Evolutionary conservation across 2,329 filamentous ascomycete genomes (phyloP).

Genomic region (Didymella arachidicola): DNA sequence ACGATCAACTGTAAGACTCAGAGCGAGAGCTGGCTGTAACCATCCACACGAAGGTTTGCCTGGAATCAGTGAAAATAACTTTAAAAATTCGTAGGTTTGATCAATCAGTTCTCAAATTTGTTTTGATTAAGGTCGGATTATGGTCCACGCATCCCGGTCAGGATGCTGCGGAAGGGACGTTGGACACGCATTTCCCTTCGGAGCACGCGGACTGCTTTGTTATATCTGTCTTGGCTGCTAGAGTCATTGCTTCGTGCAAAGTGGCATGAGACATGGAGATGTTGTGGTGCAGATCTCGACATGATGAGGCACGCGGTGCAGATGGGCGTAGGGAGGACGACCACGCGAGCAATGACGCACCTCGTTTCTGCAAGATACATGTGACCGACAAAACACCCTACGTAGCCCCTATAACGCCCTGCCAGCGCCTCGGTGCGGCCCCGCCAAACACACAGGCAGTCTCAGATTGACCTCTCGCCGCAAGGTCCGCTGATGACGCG

Average conservation of each 20-base stretch:
- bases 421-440: constrained; percentile 13
- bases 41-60: no score
- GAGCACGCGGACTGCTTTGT: not conserved
- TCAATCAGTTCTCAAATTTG: not conserved
- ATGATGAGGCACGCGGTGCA: constrained; percentile 2
- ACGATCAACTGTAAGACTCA: no score
- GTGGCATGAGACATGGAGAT: not conserved
- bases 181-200: constrained; percentile 2
- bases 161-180: constrained; percentile 3
- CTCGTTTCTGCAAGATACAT: constrained; percentile 14
- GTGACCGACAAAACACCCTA: constrained; percentile 19
- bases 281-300: not conserved
- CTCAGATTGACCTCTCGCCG: constrained; percentile 7
- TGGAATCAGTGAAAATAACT: no score
- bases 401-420: constrained; percentile 11
- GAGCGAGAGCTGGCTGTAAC: no score
- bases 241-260: not conserved
- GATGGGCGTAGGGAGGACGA: constrained; percentile 9
- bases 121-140: not conserved
- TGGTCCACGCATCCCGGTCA: constrained; percentile 1
- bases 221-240: not conserved
- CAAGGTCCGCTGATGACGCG: constrained; percentile 20
- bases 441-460: constrained; percentile 13
- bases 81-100: no score
- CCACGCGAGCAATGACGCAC: constrained; percentile 24